Evolutionary conservation across 306 rosid species (phyloP), one percentile per base, ranked within the genome.

Genomic region (Cicer judaicum): DNA sequence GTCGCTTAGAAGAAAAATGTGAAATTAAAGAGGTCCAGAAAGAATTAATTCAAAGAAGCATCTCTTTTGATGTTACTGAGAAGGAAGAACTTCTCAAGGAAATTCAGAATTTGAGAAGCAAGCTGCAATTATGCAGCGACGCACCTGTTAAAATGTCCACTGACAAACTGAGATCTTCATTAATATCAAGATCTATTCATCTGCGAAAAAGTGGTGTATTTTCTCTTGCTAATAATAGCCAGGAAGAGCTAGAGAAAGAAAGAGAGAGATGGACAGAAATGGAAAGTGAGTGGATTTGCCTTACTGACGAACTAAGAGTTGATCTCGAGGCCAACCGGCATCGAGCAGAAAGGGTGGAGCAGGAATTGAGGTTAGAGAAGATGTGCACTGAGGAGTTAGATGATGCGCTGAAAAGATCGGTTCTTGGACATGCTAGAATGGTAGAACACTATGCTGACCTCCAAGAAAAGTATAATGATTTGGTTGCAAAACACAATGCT

Each of bases 281-380:
- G 96, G 99, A 94, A 84, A 90, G 99, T 46, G 97, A 94, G 54
- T 90, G 99, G 99, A 94, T 94, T 76, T 92, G 92, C 56, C 84
- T 94, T 42, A 94, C 99, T 21, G 99, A 94, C 68, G 99, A 92
- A 71, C 87, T 92, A 64, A 84, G 98, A 77, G 85, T 92, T 72
- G 98, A 95, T 56, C 85, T 95, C 21, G 96, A 90, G 54, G 79
- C 91, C 36, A 86, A 43, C 70, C 91, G 99, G 4, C 75, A 76
- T 49, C 83, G 84, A 8, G 93, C 88, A 19, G 96, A 92, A 83
- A 87, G 80, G 77, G 88, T 83, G 64, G 99, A 92, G 79, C 75
- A 74, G 86, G 97, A 95, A 54, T 55, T 95, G 82, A 86, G 40
- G 66, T 41, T 74, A 49, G 96, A 95, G 85, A 95, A 90, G 89